Evolutionary conservation across 1,284 basidiomycete species (phyloP), one percentile per base, ranked within the genome.

Genomic region (Chondrostereum purpureum): DNA sequence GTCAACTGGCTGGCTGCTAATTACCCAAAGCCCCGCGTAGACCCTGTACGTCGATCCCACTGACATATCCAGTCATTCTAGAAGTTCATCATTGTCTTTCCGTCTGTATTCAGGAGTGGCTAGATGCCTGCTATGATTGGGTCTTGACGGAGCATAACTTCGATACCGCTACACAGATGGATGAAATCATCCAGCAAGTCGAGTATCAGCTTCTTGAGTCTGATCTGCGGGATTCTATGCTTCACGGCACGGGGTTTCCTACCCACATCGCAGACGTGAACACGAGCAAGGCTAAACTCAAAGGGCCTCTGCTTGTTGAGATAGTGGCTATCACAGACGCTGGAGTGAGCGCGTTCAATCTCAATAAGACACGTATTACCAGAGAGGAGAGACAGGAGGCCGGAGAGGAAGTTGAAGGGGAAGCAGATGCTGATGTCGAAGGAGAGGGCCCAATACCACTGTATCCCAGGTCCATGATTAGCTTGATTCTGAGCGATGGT

Each of bases 281-380:
- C 39, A 64, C 60, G 8, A 24, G 42, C 22, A 45, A 53, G 13
- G 55, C 58, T 3, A 57, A 67, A 39, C 55, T 72, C 12, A 54
- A 58, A 21, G 73, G 75, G 0, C 65, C 65, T 1, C 61, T 86
- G 19, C 75, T 86, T 17, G 79, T 88, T 8, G 78, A 91, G 51
- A 72, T 94, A 16, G 66, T 73, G 5, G 68, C 80, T 2, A 75
- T 90, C 10, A 91, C 82, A 14, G 87, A 90, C 45, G 79, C 89
- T 23, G 83, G 79, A 0, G 65, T 75, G 39, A 87, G 86, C 55
- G 87, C 85, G 5, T 80, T 85, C 55, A 74, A 64, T 43, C 64
- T 87, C 23, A 67, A 81, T 52, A 80, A 85, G 57, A 69, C 77
- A 14, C 70, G 82, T 38, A 69, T 80, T 47, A 74, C 77, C 11